Evolutionary conservation across 129 eudicot species (phyloP), one percentile per base, ranked within the genome.

Genomic region (Helichrysum umbraculigerum): DNA sequence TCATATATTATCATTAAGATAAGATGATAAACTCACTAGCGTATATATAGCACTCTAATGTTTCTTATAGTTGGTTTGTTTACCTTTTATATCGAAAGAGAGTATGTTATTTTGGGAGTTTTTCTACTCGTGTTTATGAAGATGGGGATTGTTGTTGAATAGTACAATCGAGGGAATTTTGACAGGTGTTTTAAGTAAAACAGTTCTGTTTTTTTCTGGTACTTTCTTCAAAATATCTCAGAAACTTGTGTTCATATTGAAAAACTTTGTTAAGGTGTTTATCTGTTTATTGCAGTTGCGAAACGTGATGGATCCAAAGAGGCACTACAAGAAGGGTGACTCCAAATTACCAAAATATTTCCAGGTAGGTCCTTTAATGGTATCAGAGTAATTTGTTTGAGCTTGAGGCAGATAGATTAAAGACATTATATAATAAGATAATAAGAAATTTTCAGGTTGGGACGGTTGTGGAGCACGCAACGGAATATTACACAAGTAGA

Each of bases 301-400:
- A 78, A 66, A 83, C 58, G 97, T 86, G 75, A 81, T 94, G 50
- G 99, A 94, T 83, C 99, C 99, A 2, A 94, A 91, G 85, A 91
- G 99, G 77, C 99, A 94, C 78, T 94, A 94, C 84, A 91, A 91
- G 93, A 91, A 89, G 83, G 90, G 90, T 58, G 96, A 89, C 69
- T 28, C 89, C 3, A 93, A 84, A 78, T 87, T 84, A 32, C 97
- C 99, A 44, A 94, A 91, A 76, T 89, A 94, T 81, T 91, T 94
- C 86, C 99, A 94, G 91, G 98, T 79, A 37, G 42, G 57, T 50
- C 52, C 20, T 15, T 78, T 1, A 10, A 44, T 44, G 51, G 2
- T 50, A 33, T 42, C 20, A 1, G 25, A 39, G 59, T 10, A 75
- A 17, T 58, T 74, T 10, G 4, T 59, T 16, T 25, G 28, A 20